Evolutionary conservation across 2,329 filamentous ascomycete species (phyloP).

Genomic region (Cordyceps cicadae): DNA sequence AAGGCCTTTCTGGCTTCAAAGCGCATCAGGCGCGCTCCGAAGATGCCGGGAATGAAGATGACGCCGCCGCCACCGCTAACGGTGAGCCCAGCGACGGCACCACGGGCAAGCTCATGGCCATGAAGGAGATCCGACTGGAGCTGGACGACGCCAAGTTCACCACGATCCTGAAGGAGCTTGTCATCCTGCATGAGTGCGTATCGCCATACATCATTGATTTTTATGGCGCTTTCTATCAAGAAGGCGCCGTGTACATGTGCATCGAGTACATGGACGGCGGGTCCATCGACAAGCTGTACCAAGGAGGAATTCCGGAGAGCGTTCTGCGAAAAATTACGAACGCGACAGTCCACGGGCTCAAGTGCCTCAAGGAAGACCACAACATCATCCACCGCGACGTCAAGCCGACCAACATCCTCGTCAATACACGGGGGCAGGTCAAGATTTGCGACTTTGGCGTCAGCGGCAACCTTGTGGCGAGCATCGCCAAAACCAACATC

Average conservation of each 20-base stretch:
- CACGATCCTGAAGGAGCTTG: constrained; percentile 94
- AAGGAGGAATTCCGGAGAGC: constrained; percentile 79
- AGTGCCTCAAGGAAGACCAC: constrained; percentile 91
- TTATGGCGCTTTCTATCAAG: constrained; percentile 97
- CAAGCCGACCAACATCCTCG: constrained; percentile 96
- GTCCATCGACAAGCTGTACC: constrained; percentile 93
- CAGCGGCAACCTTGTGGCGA: constrained; percentile 90
- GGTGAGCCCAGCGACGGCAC: constrained; percentile 32
- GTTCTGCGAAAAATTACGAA: constrained; percentile 86
- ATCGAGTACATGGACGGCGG: constrained; percentile 99
- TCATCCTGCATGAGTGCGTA: constrained; percentile 88
- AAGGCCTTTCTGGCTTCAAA: constrained; percentile 46
- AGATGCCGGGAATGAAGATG: not conserved
- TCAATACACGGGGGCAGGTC: constrained; percentile 82
- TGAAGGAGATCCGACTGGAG: constrained; percentile 97
- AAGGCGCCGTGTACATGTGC: constrained; percentile 97
- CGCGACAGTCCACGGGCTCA: constrained; percentile 83
- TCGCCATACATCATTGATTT: constrained; percentile 98
- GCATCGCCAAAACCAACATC: constrained; percentile 97
- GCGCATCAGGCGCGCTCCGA: constrained; percentile 20
- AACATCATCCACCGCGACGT: constrained; percentile 99
- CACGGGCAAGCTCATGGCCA: constrained; percentile 85
- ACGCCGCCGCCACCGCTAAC: constrained; percentile 21
- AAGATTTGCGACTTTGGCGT: constrained; percentile 99
- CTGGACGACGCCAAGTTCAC: constrained; percentile 95